Percentiles rank a stretch among this genome's conserved stretches.
Evolutionary conservation across 202 grass and related monocot species (phyloP).

Genomic region (Cymbopogon flexuosus): DNA sequence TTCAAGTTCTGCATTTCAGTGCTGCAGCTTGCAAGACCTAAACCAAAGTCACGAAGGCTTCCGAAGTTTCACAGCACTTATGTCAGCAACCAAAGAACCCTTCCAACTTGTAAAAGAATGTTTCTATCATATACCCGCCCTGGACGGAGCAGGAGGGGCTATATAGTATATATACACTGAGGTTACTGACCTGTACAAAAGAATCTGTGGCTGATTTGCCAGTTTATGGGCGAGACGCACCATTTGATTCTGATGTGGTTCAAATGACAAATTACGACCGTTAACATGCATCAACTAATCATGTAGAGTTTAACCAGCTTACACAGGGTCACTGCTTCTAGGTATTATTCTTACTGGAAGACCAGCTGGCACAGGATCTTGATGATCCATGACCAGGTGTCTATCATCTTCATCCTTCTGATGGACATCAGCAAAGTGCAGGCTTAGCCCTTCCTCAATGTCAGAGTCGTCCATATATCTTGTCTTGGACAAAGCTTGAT

Average conservation of each 20-base stretch:
- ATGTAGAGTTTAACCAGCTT: conserved; percentile 25
- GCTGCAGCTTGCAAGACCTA: neutral
- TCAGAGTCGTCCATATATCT: conserved; percentile 61
- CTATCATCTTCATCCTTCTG: conserved; percentile 24
- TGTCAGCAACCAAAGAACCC: neutral
- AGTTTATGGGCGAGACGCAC: conserved; percentile 13
- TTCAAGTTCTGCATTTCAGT: neutral
- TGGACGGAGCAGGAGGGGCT: neutral
- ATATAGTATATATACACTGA: conserved; percentile 36
- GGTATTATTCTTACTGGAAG: conserved; percentile 87
- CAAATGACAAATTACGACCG: conserved; percentile 21
- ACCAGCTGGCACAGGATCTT: conserved; percentile 19
- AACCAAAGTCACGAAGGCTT: neutral
- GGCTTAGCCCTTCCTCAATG: conserved; percentile 46
- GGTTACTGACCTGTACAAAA: conserved; percentile 43
- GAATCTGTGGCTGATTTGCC: conserved; percentile 42
- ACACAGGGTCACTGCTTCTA: conserved; percentile 91
- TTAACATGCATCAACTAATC: conserved; percentile 15
- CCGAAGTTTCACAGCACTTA: neutral
- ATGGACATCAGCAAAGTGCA: conserved; percentile 57
- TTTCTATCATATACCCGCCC: conserved; percentile 32
- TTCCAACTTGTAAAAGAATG: conserved; percentile 35
- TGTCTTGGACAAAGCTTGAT: conserved; percentile 42
- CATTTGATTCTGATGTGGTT: conserved; percentile 26
- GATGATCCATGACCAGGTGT: conserved; percentile 6